Conservation (phyloP, 2,329 filamentous ascomycete species). For the Colletotrichum australisinense region DNA sequence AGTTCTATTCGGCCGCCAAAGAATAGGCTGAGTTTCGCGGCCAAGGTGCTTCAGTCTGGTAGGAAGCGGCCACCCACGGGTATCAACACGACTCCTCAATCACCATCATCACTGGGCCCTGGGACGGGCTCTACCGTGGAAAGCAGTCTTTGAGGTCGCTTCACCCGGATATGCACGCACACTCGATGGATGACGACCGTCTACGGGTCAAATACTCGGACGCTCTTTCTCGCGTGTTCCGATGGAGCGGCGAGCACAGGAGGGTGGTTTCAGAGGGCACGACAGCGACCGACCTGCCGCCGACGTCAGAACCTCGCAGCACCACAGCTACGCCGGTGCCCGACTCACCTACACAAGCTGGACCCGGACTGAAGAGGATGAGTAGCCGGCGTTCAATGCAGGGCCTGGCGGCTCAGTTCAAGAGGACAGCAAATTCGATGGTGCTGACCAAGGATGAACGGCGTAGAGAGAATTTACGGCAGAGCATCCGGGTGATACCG, state of each 20-base stretch:
- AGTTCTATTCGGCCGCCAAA: slow-evolving; percentile 5
- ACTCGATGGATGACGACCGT: slow-evolving; percentile 30
- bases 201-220: slow-evolving; percentile 32
- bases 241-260: slow-evolving; percentile 33
- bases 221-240: slow-evolving; percentile 30
- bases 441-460: slow-evolving; percentile 43
- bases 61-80: slow-evolving; percentile 32
- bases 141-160: background rate
- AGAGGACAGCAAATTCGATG: slow-evolving; percentile 26
- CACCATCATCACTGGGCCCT: background rate
- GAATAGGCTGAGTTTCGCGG: slow-evolving; percentile 31
- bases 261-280: slow-evolving; percentile 16
- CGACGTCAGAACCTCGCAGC: slow-evolving; percentile 8
- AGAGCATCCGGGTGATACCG: slow-evolving; percentile 49
- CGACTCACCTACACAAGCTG: background rate
- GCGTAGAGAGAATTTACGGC: slow-evolving; percentile 49
- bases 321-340: background rate
- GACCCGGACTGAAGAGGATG: slow-evolving; percentile 9
- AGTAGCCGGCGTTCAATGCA: slow-evolving; percentile 23
- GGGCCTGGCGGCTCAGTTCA: slow-evolving; percentile 34
- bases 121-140: background rate
- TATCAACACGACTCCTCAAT: slow-evolving; percentile 14
- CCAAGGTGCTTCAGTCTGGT: slow-evolving; percentile 30
- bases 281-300: background rate
- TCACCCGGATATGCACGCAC: slow-evolving; percentile 14